A percentile compares a stretch with the other conserved stretches of the same genome.
Conservation (phyloP, 1,284 basidiomycete genomes). For the Dichomitus squalens region DNA sequence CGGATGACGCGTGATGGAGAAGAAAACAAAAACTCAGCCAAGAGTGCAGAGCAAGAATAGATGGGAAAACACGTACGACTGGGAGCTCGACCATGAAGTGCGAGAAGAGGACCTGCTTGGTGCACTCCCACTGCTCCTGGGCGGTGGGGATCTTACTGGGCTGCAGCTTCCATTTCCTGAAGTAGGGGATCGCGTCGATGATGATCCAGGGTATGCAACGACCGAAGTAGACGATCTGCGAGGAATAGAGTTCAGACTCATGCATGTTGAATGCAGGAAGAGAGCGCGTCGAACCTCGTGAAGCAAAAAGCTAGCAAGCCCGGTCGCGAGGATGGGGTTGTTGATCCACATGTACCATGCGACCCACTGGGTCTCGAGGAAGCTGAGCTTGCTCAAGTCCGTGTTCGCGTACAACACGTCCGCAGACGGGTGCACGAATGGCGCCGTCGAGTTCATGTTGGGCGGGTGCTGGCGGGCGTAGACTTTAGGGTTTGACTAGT, state of each 20-base stretch:
- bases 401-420: slow-evolving; percentile 56
- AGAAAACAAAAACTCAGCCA: not conserved
- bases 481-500: not conserved
- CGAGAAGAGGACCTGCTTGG: slow-evolving; percentile 91
- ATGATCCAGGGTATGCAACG: slow-evolving; percentile 95
- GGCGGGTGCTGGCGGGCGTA: slow-evolving; percentile 1
- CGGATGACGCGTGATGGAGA: not conserved
- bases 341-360: slow-evolving; percentile 86
- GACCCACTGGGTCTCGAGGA: slow-evolving; percentile 81
- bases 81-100: slow-evolving; percentile 98
- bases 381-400: slow-evolving; percentile 70
- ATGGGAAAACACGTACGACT: slow-evolving; percentile 49
- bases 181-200: slow-evolving; percentile 93
- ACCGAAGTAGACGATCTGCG: slow-evolving; percentile 93
- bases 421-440: slow-evolving; percentile 25
- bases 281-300: slow-evolving; percentile 79
- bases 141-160: slow-evolving; percentile 81
- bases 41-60: not conserved
- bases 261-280: not conserved
- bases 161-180: slow-evolving; percentile 95
- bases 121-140: slow-evolving; percentile 94
- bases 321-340: slow-evolving; percentile 93
- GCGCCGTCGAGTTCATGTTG: slow-evolving; percentile 30
- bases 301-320: slow-evolving; percentile 90
- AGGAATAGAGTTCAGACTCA: not conserved